Base-by-base conservation (phyloP, 768 basidiomycete species). In the Serendipita vermifera region DNA sequence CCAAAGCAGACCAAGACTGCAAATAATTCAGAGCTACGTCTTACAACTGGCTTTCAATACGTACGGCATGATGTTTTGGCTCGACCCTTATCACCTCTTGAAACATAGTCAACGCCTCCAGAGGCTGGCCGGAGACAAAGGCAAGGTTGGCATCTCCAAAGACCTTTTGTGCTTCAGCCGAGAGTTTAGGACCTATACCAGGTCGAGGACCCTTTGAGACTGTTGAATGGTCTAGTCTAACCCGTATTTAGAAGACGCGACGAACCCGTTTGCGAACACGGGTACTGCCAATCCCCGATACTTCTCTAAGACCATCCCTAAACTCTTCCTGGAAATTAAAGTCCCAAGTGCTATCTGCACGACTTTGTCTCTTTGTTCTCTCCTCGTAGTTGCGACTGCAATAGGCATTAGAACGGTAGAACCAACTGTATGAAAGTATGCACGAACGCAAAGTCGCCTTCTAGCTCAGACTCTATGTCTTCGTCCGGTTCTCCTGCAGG, bases 1-100 rank as follows among this genome's bases (percentile, higher is more conserved):
- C 89, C 4, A 97, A 77, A 0, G 91, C 87, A 5, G 81, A 79
- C 93, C 93, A 99, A 1, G 91, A 51, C 46, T 51, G 46, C 15
- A 31, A n/a, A 51, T 5, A 51, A 26, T 22, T 4, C 22, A 26
- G 22, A 51, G 46, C 17, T n/a, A 20, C 20, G 2, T 7, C 9
- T 26, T 51, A 4, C 5, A 51, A 20, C 22, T 26, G 22, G 46
- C 9, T 7, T 26, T 9, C n/a, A 51, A n/a, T 17, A 26, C 46
- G 4, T 51, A 51, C 87, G 2, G 79, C 70, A 0, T 77, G 73
- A 1, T 90, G 85, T 15, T 86, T 79, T 2, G 93, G 90, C 65
- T 99, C 94, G 56, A 92, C 88, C 6, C 89, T 80, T 55, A 99
- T 90, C 61, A 96, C 87, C 64, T 98, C 90, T 65, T 85, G 82